Percentiles rank a stretch among this genome's conserved stretches.
Conservation (phyloP, 2,329 filamentous ascomycete species). For the Diaporthe capsici region DNA sequence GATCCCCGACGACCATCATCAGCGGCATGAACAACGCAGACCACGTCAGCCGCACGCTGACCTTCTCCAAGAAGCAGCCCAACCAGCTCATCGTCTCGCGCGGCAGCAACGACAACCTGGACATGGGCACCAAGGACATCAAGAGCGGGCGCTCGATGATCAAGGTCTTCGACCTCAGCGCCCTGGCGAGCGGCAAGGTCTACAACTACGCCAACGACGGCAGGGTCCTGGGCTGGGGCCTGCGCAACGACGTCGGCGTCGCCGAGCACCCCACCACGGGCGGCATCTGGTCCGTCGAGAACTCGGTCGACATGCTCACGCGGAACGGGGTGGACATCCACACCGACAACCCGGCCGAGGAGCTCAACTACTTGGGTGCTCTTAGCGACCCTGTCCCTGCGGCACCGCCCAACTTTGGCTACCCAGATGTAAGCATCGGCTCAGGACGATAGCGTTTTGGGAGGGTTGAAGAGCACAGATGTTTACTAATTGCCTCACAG, state of each 20-base stretch:
- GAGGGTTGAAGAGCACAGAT: background rate
- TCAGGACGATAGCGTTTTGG: background rate
- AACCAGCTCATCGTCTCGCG: slow-evolving; percentile 73
- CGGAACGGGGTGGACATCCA: slow-evolving; percentile 74
- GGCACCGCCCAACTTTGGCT: slow-evolving; percentile 58
- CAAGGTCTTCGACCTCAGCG: slow-evolving; percentile 60
- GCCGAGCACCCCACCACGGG: slow-evolving; percentile 71
- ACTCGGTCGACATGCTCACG: slow-evolving; percentile 75
- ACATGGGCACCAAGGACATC: slow-evolving; percentile 60
- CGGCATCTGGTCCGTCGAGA: slow-evolving; percentile 75
- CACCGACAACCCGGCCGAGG: slow-evolving; percentile 79
- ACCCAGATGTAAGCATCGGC: slow-evolving; percentile 21
- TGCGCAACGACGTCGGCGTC: slow-evolving; percentile 80
- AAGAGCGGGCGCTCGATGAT: slow-evolving; percentile 72
- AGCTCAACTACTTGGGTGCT: slow-evolving; percentile 80
- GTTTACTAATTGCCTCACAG: background rate
- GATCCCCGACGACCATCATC: slow-evolving; percentile 61
- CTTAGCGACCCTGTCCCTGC: slow-evolving; percentile 46
- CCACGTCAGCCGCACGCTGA: slow-evolving; percentile 74
- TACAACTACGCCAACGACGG: slow-evolving; percentile 65
- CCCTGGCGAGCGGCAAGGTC: slow-evolving; percentile 48
- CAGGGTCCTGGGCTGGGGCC: slow-evolving; percentile 73
- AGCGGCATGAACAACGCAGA: slow-evolving; percentile 70
- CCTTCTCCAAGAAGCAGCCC: slow-evolving; percentile 65
- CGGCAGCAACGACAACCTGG: slow-evolving; percentile 72